These are phyloP conservation scores for Ganoderma lingzhi DNA, from an alignment of 1,284 basidiomycete species.

Conservation along the genomic window DNA sequence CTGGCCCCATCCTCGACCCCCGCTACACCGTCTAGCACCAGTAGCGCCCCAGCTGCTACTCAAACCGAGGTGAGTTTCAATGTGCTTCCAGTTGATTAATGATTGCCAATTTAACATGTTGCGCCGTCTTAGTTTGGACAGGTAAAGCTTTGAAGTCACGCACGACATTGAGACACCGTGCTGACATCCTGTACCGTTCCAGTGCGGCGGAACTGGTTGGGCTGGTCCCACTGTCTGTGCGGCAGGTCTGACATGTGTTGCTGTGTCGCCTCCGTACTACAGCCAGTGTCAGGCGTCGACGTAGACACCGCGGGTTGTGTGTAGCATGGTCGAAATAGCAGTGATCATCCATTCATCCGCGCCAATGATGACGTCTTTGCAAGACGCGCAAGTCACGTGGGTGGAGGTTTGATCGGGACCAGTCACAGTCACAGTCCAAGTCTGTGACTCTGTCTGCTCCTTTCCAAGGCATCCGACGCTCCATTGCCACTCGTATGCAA, in stretches of 20 bases:
- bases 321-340: neutral
- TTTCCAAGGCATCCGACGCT: conserved; percentile 1
- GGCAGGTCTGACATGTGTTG: conserved; percentile 27
- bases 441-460: neutral
- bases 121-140: conserved; percentile 33
- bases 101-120: neutral
- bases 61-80: conserved; percentile 35
- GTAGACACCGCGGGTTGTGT: neutral
- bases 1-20: conserved; percentile 25
- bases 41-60: conserved; percentile 29
- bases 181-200: neutral
- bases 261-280: conserved; percentile 33
- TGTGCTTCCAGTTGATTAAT: neutral
- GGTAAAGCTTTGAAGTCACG: conserved; percentile 18
- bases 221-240: conserved; percentile 36
- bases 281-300: conserved; percentile 29
- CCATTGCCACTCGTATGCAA: neutral
- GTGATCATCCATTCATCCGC: neutral
- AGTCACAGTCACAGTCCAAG: neutral
- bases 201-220: conserved; percentile 40
- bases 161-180: neutral
- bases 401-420: conserved; percentile 17
- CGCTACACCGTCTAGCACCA: conserved; percentile 27
- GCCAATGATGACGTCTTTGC: neutral
- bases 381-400: neutral